Conservation (phyloP, 2,329 filamentous ascomycete genomes). For the Colletotrichum falcatum region DNA sequence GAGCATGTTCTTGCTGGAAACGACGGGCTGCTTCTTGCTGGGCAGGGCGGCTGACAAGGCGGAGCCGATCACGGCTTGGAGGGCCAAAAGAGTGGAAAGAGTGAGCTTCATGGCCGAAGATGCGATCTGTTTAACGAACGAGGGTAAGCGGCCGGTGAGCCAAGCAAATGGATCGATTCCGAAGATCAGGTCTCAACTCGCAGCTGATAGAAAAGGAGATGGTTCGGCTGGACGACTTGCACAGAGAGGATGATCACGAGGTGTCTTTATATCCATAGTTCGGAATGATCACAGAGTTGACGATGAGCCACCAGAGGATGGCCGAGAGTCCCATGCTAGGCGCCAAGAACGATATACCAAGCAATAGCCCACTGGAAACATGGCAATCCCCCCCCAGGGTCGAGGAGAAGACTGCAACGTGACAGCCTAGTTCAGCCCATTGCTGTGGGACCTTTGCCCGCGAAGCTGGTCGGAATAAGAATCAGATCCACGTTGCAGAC, state of each 20-base stretch:
- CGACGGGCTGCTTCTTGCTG: not conserved
- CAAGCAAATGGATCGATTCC: not conserved
- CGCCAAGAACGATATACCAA: not conserved
- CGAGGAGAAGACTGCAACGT: not conserved
- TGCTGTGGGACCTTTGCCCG: not conserved
- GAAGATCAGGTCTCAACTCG: not conserved
- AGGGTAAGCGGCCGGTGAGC: not conserved
- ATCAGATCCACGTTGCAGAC: not conserved
- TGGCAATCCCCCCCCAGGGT: not conserved
- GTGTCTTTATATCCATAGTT: constrained; percentile 9
- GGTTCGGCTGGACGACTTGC: not conserved
- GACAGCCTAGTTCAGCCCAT: not conserved
- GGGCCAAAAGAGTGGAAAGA: constrained; percentile 27
- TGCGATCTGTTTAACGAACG: not conserved
- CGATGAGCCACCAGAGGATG: not conserved
- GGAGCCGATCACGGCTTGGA: constrained; percentile 20
- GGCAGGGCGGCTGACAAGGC: constrained; percentile 25
- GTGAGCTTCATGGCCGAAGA: constrained; percentile 17
- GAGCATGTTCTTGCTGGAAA: constrained; percentile 21
- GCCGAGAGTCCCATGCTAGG: not conserved
- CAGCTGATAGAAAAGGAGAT: not conserved
- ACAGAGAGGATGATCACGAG: not conserved
- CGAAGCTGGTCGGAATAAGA: not conserved
- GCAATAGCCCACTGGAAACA: constrained; percentile 13
- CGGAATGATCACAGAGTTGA: not conserved